Evolutionary conservation across 345 rosid species (phyloP).

Genomic region (Dipteronia dyeriana): DNA sequence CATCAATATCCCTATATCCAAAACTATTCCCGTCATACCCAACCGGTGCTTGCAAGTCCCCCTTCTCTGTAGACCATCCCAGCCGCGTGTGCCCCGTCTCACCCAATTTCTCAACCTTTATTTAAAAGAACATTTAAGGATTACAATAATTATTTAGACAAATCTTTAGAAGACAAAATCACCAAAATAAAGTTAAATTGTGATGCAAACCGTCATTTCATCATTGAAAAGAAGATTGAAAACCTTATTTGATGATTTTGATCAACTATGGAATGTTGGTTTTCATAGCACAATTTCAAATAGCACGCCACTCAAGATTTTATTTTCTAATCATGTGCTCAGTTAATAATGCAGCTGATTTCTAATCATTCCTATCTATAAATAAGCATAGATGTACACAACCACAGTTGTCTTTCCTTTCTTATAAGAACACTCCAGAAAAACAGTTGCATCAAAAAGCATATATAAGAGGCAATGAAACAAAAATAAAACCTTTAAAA

Average conservation of each 20-base stretch:
- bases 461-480: not conserved
- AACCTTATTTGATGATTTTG: not conserved
- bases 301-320: not conserved
- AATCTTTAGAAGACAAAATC: not conserved
- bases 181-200: not conserved
- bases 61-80: slow-evolving; percentile 96
- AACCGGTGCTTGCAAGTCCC: slow-evolving; percentile 96
- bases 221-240: not conserved
- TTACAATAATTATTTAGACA: not conserved
- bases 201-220: not conserved
- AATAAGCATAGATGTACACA: not conserved
- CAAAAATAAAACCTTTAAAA: not conserved
- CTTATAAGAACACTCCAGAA: not conserved
- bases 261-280: not conserved
- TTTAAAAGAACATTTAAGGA: slow-evolving; percentile 27
- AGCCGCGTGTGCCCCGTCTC: slow-evolving; percentile 93
- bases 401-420: not conserved
- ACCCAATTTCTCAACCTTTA: slow-evolving; percentile 71
- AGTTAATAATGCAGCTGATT: not conserved
- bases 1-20: slow-evolving; percentile 94
- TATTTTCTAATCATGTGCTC: not conserved
- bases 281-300: not conserved
- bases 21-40: slow-evolving; percentile 92
- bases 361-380: not conserved
- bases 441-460: not conserved